These are phyloP conservation scores for Pseudocercospora eumusae DNA, from an alignment of 2,329 filamentous ascomycete species.

Conservation along the genomic window DNA sequence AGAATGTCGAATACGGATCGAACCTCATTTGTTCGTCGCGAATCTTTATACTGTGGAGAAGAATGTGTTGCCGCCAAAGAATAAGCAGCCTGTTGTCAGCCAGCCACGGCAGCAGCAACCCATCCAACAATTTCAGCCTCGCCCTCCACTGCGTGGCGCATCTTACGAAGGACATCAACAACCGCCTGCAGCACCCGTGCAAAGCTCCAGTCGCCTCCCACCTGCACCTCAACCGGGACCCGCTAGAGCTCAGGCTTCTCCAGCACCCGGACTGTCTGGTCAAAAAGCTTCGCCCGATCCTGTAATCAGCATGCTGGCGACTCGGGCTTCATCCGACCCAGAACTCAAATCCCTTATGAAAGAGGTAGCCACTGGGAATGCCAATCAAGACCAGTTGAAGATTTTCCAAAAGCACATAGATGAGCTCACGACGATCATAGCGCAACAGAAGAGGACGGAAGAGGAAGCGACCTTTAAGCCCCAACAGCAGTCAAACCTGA, in stretches of 20 bases:
- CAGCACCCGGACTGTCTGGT: constrained; percentile 10
- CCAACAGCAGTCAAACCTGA: constrained; percentile 22
- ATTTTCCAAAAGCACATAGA: constrained; percentile 81
- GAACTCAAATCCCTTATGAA: constrained; percentile 79
- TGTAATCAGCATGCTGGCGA: constrained; percentile 77
- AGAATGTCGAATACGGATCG: constrained; percentile 71
- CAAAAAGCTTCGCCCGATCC: constrained; percentile 58
- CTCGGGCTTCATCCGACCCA: constrained; percentile 71
- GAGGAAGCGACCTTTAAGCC: constrained; percentile 24
- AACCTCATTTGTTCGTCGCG: constrained; percentile 78
- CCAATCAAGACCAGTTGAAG: constrained; percentile 68
- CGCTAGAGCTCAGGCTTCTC: constrained; percentile 15
- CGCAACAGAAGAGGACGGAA: constrained; percentile 42
- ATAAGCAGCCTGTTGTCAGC: constrained; percentile 25
- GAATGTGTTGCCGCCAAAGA: constrained; percentile 39
- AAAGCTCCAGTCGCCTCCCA: constrained; percentile 11
- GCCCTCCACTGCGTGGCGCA: constrained; percentile 22
- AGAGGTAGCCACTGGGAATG: constrained; percentile 74
- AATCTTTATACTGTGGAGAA: constrained; percentile 73
- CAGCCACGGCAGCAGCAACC: constrained; percentile 26
- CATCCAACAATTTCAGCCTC: constrained; percentile 29
- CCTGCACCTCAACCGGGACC: constrained; percentile 19
- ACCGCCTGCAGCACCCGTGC: constrained; percentile 6
- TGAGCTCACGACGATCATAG: constrained; percentile 63
- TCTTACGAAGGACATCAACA: constrained; percentile 19